Base-by-base conservation (phyloP, 2,329 filamentous ascomycete genomes). In the Diplodia scrobiculata region DNA sequence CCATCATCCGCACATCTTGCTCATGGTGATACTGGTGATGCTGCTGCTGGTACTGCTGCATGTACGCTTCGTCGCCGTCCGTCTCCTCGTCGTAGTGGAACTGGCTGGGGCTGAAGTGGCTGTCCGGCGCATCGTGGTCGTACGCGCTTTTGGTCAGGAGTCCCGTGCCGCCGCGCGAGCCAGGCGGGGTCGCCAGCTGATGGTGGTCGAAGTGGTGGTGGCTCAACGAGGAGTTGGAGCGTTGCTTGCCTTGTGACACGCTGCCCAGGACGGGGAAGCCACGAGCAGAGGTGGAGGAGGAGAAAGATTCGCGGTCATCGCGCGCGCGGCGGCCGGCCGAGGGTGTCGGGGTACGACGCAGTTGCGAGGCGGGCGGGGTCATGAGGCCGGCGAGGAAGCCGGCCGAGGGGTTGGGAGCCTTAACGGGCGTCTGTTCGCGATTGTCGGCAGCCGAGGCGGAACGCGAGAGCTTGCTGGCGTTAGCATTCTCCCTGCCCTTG, bases 351-450 rank as follows among this genome's bases (percentile, higher is more conserved):
- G 52, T 70, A 74, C 67, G 66, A 41, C 47, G 72, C 69, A 10
- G 76, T 75, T 51, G 90, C 3, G 90, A 92, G 34, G 89, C 87
- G 4, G 93, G 94, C n/a, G 94, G 93, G 0, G 94, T 97, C 82
- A 97, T 84, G 25, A 97, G 86, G 1, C 93, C 93, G 0, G 89
- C 89, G 21, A 93, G 82, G 68, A 92, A 89, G 58, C 83, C 86
- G 64, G 86, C 83, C 1, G 87, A 82, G 3, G 80, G 77, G 77
- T 74, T 72, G 76, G 67, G 77, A 74, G 75, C 45, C 45, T 51
- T 66, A 25, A 88, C 89, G 5, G 89, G 88, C 0, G 89, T 90
- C 52, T 69, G 70, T 17, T 60, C 54, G n/a, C 50, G 58, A 6
- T 62, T 50, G 41, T 36, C 60, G 11, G 51, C 38, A 5, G 36